Base-by-base conservation (phyloP, 257 asterid genomes). In the Petunia axillaris region DNA sequence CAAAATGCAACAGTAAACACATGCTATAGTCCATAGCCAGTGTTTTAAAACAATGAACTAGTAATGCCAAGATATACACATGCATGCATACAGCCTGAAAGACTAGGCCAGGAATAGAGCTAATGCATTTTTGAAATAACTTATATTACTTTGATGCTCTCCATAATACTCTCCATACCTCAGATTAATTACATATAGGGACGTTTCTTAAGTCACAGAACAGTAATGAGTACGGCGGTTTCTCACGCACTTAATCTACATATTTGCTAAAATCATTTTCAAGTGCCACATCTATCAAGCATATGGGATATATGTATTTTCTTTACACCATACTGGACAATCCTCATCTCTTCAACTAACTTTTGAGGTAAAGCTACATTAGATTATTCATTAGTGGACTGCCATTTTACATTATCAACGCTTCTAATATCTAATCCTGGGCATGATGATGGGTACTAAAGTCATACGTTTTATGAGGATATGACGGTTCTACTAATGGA, bases 11-110 rank as follows among this genome's bases (percentile, higher is more conserved):
- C 40, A n/a, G 57, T 16, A 43, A 15, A 48, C 76, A 70, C 43
- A 25, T 46, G 60, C 16, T 46, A 52, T 8, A 52, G 14, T 52
- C 55, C 10, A 14, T 14, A 52, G 55, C 55, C 2, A 52, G 55
- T 52, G 55, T 9, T 52, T 52, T 2, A 9, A 52, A 50, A 52
- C 8, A 14, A 52, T 52, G 15, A 16, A 25, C 43, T 8, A 48
- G 77, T 70, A 70, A 25, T 46, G 48, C 77, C 77, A 16, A 70
- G 25, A 48, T 48, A 46, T 2, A 55, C 59, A 48, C 11, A 25
- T 10, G 43, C 77, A 9, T 48, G 59, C 58, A 70, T 70, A 48
- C 77, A 70, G 60, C 58, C 59, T 48, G 43, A 13, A 70, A 70
- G 58, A 48, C 43, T 25, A 25, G 9, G 0, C 8, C 39, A 68